Evolutionary conservation across 768 basidiomycete species (phyloP).

Genomic region (Rhodotorula babjevae): DNA sequence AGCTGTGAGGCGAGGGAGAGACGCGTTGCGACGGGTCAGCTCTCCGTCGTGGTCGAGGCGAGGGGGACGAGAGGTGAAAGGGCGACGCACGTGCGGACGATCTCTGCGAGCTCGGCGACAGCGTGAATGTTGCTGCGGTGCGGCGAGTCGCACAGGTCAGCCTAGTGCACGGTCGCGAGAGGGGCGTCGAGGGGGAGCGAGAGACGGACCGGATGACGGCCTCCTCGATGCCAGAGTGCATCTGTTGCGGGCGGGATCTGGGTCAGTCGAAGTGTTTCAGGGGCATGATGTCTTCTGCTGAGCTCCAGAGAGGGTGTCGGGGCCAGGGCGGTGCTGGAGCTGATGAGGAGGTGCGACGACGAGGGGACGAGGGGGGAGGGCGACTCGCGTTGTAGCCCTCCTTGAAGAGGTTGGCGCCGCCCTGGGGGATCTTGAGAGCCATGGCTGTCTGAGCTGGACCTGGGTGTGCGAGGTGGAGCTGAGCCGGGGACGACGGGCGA

Average conservation of each 20-base stretch:
- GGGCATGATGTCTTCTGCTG: no score
- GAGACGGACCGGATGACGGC: constrained; percentile 66
- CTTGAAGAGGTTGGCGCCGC: constrained; percentile 65
- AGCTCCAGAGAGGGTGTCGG: no score
- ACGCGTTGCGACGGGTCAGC: constrained; percentile 1
- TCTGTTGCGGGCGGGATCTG: constrained; percentile 1
- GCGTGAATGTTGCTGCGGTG: constrained; percentile 89
- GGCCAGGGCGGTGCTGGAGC: no score
- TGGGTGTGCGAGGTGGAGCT: neutral
- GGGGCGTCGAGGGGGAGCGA: neutral
- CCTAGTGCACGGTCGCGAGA: no score
- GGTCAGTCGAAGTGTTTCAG: constrained; percentile 38
- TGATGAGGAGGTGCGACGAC: neutral
- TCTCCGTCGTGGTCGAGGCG: neutral
- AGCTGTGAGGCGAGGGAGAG: constrained; percentile 4
- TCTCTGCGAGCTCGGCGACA: constrained; percentile 87
- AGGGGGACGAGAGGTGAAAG: no score
- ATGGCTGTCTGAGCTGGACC: neutral
- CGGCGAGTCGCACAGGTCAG: neutral
- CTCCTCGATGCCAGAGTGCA: constrained; percentile 85
- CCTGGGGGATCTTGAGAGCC: constrained; percentile 26
- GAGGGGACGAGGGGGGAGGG: no score
- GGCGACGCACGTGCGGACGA: constrained; percentile 64
- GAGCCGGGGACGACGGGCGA: neutral
- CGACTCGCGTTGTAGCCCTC: constrained; percentile 81